Conservation (phyloP, 495 filamentous ascomycete species). For the Penicillium pulvis region DNA sequence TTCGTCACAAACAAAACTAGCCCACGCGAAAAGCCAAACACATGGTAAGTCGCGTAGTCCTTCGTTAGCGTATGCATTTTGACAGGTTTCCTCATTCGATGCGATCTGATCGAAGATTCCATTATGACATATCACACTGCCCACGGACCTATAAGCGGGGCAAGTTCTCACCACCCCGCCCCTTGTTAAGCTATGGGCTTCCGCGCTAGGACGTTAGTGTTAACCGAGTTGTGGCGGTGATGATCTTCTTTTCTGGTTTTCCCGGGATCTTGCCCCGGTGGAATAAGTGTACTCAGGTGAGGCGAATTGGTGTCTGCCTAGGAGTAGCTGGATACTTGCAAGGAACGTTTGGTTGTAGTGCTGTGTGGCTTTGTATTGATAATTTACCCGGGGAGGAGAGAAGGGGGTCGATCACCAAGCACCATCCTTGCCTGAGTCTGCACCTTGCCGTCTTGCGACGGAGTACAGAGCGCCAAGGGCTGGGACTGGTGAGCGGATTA, state of each 20-base stretch:
- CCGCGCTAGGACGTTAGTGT: neutral
- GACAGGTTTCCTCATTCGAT: neutral
- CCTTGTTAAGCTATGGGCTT: neutral
- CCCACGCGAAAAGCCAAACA: slow-evolving; percentile 1
- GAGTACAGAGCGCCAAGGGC: slow-evolving; percentile 1
- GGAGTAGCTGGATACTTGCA: neutral
- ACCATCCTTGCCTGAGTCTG: slow-evolving; percentile 4
- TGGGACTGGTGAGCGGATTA: slow-evolving; percentile 5
- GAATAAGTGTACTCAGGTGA: neutral
- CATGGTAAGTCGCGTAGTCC: neutral
- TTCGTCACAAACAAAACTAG: slow-evolving; percentile 3
- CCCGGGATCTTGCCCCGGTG: too few species aligned
- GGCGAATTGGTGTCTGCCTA: neutral
- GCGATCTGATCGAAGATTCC: slow-evolving; percentile 2
- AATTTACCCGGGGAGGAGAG: neutral
- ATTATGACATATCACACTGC: neutral
- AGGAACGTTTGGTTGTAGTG: too few species aligned
- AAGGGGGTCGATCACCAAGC: neutral
- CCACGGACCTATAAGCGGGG: neutral
- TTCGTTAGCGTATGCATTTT: neutral
- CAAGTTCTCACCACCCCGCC: neutral
- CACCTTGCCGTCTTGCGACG: slow-evolving; percentile 5
- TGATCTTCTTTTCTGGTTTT: neutral
- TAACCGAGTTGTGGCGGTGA: neutral
- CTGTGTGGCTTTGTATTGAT: neutral